phyloP scores from a whole-genome alignment of 306 rosid species.

The Castanospermum australe region DNA sequence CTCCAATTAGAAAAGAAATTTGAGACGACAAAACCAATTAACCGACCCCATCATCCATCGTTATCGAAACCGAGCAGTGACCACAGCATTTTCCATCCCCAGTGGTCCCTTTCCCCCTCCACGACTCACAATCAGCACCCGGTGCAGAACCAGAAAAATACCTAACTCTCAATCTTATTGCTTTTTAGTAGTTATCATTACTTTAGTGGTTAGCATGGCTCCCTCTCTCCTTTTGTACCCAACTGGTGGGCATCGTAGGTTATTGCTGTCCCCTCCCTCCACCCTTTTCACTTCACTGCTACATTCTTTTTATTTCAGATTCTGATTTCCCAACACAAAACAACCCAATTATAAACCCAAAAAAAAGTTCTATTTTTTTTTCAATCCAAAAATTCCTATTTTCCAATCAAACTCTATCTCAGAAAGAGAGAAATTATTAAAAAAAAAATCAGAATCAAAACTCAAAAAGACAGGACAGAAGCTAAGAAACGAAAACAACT shows the following conservation, averaged over 20 bases:
- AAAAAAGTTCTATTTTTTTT: neutral
- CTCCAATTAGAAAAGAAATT: neutral
- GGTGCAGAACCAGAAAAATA: slow-evolving; percentile 60
- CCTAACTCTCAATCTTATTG: slow-evolving; percentile 70
- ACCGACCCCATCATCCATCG: slow-evolving; percentile 50
- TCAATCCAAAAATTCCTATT: neutral
- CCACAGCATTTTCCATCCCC: slow-evolving; percentile 19
- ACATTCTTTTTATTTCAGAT: neutral
- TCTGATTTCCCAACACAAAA: neutral
- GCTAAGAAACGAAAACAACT: neutral
- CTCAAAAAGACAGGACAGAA: neutral
- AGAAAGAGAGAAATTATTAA: neutral
- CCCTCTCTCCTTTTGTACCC: slow-evolving; percentile 41
- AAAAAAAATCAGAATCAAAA: neutral
- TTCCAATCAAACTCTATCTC: slow-evolving; percentile 7
- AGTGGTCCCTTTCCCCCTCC: slow-evolving; percentile 36
- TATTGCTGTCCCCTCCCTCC: slow-evolving; percentile 46
- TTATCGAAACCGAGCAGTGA: slow-evolving; percentile 25
- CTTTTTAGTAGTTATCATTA: slow-evolving; percentile 59
- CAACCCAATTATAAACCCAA: neutral
- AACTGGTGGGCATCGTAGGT: slow-evolving; percentile 54
- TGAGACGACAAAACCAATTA: slow-evolving; percentile 40
- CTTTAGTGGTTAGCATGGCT: slow-evolving; percentile 75
- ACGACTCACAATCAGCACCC: slow-evolving; percentile 28
- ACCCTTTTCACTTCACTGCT: neutral